These are phyloP conservation scores for Lentinula sp. DNA, from an alignment of 768 basidiomycete species.

Conservation along the genomic window DNA sequence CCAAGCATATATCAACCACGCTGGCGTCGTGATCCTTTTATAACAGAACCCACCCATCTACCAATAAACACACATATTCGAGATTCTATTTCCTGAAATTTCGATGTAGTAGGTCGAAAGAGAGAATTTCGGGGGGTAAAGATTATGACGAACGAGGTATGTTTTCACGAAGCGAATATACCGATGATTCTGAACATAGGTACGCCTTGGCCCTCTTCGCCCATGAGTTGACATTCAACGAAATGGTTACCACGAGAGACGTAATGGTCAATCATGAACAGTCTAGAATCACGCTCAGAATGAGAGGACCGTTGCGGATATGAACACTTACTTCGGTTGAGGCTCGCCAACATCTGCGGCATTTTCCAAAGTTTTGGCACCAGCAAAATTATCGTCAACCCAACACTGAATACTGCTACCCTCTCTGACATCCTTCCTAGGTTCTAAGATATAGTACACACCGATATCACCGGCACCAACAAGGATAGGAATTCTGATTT, in stretches of 20 bases:
- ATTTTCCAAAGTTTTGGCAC: constrained; percentile 75
- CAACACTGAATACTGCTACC: constrained; percentile 84
- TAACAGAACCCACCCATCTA: not conserved
- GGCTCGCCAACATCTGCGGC: constrained; percentile 58
- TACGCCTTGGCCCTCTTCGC: constrained; percentile 79
- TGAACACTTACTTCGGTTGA: constrained; percentile 50
- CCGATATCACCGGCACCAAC: constrained; percentile 89
- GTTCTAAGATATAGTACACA: constrained; percentile 83
- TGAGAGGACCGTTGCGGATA: not conserved
- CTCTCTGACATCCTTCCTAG: constrained; percentile 45
- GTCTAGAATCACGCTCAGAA: constrained; percentile 30
- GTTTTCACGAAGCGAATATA: constrained; percentile 66
- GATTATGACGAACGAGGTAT: not conserved
- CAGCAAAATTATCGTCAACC: constrained; percentile 93
- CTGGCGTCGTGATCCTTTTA: not conserved
- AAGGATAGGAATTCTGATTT: constrained; percentile 77
- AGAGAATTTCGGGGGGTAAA: not conserved
- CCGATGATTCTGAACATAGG: constrained; percentile 89
- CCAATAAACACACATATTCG: not conserved
- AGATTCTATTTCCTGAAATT: not conserved
- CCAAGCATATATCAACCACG: not conserved
- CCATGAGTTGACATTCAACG: constrained; percentile 84
- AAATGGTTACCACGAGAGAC: constrained; percentile 89
- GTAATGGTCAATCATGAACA: constrained; percentile 80
- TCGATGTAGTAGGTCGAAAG: not conserved